Evolutionary conservation across 2,329 filamentous ascomycete genomes (phyloP).

Genomic region (Gnomoniopsis sp.): DNA sequence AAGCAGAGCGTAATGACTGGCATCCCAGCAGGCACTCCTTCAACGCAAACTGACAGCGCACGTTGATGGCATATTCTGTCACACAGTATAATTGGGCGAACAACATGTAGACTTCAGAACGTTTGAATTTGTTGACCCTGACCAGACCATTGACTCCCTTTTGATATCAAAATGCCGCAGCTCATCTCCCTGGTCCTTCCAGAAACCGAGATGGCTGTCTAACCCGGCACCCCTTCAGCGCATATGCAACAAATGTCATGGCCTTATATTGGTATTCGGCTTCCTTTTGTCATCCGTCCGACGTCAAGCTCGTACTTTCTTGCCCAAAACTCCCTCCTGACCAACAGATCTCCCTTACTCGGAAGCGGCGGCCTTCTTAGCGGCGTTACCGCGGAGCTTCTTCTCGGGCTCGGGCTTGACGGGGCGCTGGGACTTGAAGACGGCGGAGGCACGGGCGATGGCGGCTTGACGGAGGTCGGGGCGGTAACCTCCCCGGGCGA

Average conservation of each 20-base stretch:
- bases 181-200: slow-evolving; percentile 1
- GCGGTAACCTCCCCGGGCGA: slow-evolving; percentile 84
- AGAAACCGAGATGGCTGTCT: slow-evolving; percentile 1
- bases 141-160: slow-evolving; percentile 17
- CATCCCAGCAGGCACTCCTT: background rate
- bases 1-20: too few species aligned
- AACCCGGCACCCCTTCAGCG: background rate
- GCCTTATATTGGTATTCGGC: background rate
- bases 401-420: slow-evolving; percentile 70
- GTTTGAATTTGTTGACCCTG: slow-evolving; percentile 15
- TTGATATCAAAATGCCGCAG: slow-evolving; percentile 18
- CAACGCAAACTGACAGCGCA: too few species aligned
- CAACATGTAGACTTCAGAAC: slow-evolving; percentile 11
- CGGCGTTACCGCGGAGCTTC: slow-evolving; percentile 79
- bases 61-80: background rate
- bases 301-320: slow-evolving; percentile 8
- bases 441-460: slow-evolving; percentile 81
- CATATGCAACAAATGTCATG: slow-evolving; percentile 7
- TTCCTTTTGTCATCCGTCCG: background rate
- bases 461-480: slow-evolving; percentile 72
- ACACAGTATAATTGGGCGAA: background rate
- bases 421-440: slow-evolving; percentile 74
- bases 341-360: slow-evolving; percentile 28
- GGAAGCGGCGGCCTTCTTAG: slow-evolving; percentile 64
- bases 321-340: background rate